Evolutionary conservation across 352 stramenopile species (phyloP).

Genomic region (Ochromonadaceae sp.): DNA sequence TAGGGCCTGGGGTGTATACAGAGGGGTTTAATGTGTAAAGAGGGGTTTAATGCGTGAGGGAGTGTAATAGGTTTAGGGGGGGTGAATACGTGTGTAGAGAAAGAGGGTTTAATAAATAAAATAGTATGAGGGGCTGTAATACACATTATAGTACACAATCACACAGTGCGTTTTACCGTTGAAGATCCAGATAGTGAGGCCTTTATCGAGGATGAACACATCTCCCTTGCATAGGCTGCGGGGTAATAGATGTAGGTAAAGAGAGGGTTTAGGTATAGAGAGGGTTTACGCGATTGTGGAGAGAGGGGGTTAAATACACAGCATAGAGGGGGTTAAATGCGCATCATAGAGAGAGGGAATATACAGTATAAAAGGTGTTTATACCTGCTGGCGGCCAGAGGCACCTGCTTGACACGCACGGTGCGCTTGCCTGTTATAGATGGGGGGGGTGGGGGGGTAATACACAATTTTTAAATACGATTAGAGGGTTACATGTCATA

Average conservation of each 20-base stretch:
- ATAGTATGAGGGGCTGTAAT: no score
- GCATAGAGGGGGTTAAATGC: conserved; percentile 44
- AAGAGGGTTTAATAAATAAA: no score
- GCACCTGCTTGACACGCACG: conserved; percentile 58
- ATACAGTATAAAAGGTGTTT: not conserved
- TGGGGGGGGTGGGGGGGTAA: no score
- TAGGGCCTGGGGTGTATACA: conserved; percentile 39
- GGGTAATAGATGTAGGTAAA: no score
- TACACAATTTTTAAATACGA: no score
- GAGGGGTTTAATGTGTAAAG: conserved; percentile 8
- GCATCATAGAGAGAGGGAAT: not conserved
- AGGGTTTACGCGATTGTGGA: no score
- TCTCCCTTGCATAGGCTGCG: conserved; percentile 73
- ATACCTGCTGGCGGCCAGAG: conserved; percentile 31
- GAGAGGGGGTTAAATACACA: no score
- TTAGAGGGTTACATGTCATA: no score
- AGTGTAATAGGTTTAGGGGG: not conserved
- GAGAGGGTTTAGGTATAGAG: no score
- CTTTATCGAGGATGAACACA: conserved; percentile 79
- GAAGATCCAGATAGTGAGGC: conserved; percentile 69
- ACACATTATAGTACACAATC: no score
- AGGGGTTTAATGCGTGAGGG: not conserved
- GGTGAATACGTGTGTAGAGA: conserved; percentile 13
- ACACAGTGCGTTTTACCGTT: no score
- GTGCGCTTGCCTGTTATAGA: conserved; percentile 66